Percentiles rank a stretch among this genome's conserved stretches.
Conservation (phyloP, 495 filamentous ascomycete genomes). For the Penicillium cataractarum region DNA sequence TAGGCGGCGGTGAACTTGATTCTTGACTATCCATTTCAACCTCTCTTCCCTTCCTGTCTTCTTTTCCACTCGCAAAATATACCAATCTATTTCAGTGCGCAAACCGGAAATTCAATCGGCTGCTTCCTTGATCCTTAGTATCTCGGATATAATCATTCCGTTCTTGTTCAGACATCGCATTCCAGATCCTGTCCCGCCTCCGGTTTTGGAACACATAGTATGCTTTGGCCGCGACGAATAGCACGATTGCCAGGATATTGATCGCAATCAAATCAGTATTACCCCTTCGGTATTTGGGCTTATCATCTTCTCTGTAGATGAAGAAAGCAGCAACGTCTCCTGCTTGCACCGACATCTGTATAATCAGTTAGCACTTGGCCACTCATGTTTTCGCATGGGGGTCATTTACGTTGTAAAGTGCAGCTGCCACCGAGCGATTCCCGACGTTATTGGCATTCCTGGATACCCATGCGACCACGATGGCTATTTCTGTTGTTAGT, state of each 20-base stretch:
- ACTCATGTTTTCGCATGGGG: background rate
- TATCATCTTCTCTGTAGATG: conserved; percentile 60
- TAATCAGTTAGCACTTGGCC: conserved; percentile 3
- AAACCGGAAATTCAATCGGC: background rate
- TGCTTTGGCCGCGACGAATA: conserved; percentile 33
- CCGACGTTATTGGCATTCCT: conserved; percentile 64
- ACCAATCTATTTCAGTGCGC: background rate
- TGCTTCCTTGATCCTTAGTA: background rate
- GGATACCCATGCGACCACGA: conserved; percentile 64
- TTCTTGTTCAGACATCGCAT: conserved; percentile 9
- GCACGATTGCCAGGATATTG: conserved; percentile 41
- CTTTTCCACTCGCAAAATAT: background rate
- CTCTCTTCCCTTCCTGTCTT: background rate
- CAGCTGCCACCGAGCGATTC: conserved; percentile 61
- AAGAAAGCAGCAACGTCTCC: conserved; percentile 55
- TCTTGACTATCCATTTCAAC: background rate
- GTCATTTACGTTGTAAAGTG: conserved; percentile 52
- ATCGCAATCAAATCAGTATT: conserved; percentile 54
- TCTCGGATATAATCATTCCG: conserved; percentile 18
- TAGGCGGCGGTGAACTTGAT: background rate
- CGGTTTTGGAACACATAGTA: conserved; percentile 43
- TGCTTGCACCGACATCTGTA: conserved; percentile 46
- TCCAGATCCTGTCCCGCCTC: conserved; percentile 31
- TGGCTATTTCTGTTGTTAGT: conserved; percentile 34
- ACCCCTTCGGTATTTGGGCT: conserved; percentile 52